Evolutionary conservation across 345 rosid species (phyloP).

Genomic region (Melastoma malabathricum): DNA sequence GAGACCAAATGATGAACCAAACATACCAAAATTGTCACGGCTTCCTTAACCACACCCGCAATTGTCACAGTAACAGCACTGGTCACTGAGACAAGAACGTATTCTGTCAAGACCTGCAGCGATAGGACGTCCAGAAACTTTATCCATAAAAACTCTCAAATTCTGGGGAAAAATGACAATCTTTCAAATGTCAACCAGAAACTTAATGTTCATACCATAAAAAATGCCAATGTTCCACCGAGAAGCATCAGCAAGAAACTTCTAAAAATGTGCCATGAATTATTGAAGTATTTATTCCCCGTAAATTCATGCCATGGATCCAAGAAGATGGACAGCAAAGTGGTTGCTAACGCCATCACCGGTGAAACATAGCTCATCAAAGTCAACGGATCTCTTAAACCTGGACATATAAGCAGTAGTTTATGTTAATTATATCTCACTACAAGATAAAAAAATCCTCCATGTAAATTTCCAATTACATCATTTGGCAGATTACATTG

Average conservation of each 20-base stretch:
- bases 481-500: background rate
- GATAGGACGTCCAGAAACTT: conserved; percentile 2
- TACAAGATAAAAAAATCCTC: conserved; percentile 1
- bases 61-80: conserved; percentile 98
- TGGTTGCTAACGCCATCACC: conserved; percentile 77
- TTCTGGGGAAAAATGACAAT: too few relatives aligned
- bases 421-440: too few relatives aligned
- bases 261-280: conserved; percentile 54
- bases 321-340: conserved; percentile 63
- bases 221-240: conserved; percentile 93
- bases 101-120: conserved; percentile 86
- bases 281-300: conserved; percentile 61
- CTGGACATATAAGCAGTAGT: conserved; percentile 22
- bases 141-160: too few relatives aligned
- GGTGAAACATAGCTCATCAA: conserved; percentile 85
- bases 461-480: background rate
- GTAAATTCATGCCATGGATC: conserved; percentile 93
- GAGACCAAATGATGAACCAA: background rate
- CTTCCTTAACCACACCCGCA: conserved; percentile 98
- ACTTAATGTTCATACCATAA: conserved; percentile 45
- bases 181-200: background rate
- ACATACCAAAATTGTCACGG: conserved; percentile 87
- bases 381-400: conserved; percentile 79
- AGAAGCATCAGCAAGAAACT: conserved; percentile 89
- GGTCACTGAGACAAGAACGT: conserved; percentile 85